Evolutionary conservation across 1,284 basidiomycete species (phyloP), one percentile per base, ranked within the genome.

Genomic region (Marasmius fiardii): DNA sequence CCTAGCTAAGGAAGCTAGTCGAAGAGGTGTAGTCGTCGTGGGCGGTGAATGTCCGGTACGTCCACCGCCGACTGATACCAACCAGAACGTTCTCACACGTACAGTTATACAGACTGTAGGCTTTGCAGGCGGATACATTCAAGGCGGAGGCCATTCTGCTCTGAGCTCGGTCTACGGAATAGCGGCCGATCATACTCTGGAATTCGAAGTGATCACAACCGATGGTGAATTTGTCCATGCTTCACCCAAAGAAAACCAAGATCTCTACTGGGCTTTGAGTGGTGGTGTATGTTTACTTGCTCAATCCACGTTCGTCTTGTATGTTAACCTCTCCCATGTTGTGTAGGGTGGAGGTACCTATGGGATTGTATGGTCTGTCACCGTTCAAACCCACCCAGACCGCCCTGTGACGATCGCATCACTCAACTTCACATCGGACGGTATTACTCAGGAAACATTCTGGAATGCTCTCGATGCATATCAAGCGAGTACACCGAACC

Each of bases 31-130:
- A 37, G 55, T 57, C 18, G 54, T 64, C 18, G 65, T 67, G 11
- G 57, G 54, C 28, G 66, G 65, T 14, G 64, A 65, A 55, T 65
- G 64, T 50, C 64, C 63, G 6, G 66, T 67, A 53, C 10, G 65
- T 54, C 3, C 6, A 41, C 20, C 39, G 23, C 11, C n/a, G 7
- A 7, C 20, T 10, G 2, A 7, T 20, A 14, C 20, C 16, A 41
- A 1, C n/a, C n/a, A n/a, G n/a, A n/a, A n/a, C 7, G n/a, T n/a
- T 59, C 20, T 41, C 39, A 18, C 20, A 41, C 39, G 16, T 41
- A n/a, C 39, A 41, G 16, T n/a, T 41, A 7, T 7, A 2, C 35
- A 67, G 66, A 54, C 63, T 20, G 51, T 56, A 11, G 55, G 43
- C n/a, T 18, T 48, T 35, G 55, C 51, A 8, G 55, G 55, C 24